phyloP scores from a whole-genome alignment of 495 filamentous ascomycete genomes.

The Elasticomyces elasticus region DNA sequence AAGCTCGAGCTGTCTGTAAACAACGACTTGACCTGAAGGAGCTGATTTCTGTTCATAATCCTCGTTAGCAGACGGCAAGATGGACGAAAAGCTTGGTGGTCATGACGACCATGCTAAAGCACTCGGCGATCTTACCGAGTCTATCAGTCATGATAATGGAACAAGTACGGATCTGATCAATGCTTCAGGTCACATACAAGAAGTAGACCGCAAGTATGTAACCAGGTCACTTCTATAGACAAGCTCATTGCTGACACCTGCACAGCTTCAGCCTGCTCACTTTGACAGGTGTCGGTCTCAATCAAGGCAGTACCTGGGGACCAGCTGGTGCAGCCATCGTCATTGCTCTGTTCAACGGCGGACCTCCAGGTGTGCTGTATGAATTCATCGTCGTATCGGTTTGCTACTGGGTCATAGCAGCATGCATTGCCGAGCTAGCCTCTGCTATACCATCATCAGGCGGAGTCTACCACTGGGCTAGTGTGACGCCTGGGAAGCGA shows the following conservation, averaged over 20 bases:
- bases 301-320: not conserved
- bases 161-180: not conserved
- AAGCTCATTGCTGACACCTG: not conserved
- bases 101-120: no score
- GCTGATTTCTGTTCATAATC: no score
- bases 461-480: constrained; percentile 75
- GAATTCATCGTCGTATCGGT: constrained; percentile 47
- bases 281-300: not conserved
- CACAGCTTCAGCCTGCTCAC: not conserved
- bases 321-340: not conserved
- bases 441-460: constrained; percentile 67
- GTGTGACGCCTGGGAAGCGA: constrained; percentile 44
- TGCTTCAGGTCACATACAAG: not conserved
- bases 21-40: no score
- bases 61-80: no score
- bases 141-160: no score
- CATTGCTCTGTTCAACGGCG: constrained; percentile 40
- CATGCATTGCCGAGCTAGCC: constrained; percentile 58
- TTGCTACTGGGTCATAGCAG: constrained; percentile 38
- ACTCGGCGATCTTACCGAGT: no score
- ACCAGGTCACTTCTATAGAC: not conserved
- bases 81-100: no score
- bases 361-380: constrained; percentile 46
- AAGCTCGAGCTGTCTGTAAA: no score
- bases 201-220: not conserved